These are phyloP conservation scores for Lentinus brumalis DNA, from an alignment of 768 basidiomycete genomes.

Conservation along the genomic window DNA sequence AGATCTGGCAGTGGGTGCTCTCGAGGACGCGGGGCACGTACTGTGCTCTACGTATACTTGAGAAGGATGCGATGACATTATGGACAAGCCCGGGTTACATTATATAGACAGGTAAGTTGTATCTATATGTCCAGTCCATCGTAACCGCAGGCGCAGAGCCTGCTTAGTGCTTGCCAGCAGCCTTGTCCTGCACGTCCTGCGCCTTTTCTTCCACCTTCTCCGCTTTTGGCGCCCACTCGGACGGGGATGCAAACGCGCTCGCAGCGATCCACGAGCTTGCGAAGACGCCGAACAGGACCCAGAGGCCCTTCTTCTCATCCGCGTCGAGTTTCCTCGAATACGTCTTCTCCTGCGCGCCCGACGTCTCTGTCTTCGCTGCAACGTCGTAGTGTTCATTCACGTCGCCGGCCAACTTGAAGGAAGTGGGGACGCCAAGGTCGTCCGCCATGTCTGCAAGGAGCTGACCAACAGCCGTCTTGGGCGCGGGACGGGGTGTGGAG, in stretches of 20 bases:
- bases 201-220: slow-evolving; percentile 14
- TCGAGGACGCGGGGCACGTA: neutral
- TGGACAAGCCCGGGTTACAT: slow-evolving; percentile 6
- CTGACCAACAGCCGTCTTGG: slow-evolving; percentile 18
- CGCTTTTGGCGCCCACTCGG: slow-evolving; percentile 23
- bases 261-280: slow-evolving; percentile 51
- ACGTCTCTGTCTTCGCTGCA: slow-evolving; percentile 25
- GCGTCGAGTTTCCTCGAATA: slow-evolving; percentile 38
- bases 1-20: no score
- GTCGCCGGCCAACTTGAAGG: slow-evolving; percentile 24
- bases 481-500: slow-evolving; percentile 1
- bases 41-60: neutral
- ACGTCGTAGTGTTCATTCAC: slow-evolving; percentile 22
- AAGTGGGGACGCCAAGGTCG: slow-evolving; percentile 38
- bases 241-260: slow-evolving; percentile 28
- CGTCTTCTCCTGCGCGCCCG: slow-evolving; percentile 20
- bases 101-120: slow-evolving; percentile 13
- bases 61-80: slow-evolving; percentile 2
- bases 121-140: slow-evolving; percentile 13
- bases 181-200: slow-evolving; percentile 9
- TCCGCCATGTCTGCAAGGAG: slow-evolving; percentile 40
- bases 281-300: slow-evolving; percentile 48
- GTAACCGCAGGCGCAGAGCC: neutral
- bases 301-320: slow-evolving; percentile 52
- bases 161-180: slow-evolving; percentile 7